Percentiles rank a stretch among this genome's conserved stretches.
Conservation (phyloP, 1,284 basidiomycete species). For the Trichosporon sp. region DNA sequence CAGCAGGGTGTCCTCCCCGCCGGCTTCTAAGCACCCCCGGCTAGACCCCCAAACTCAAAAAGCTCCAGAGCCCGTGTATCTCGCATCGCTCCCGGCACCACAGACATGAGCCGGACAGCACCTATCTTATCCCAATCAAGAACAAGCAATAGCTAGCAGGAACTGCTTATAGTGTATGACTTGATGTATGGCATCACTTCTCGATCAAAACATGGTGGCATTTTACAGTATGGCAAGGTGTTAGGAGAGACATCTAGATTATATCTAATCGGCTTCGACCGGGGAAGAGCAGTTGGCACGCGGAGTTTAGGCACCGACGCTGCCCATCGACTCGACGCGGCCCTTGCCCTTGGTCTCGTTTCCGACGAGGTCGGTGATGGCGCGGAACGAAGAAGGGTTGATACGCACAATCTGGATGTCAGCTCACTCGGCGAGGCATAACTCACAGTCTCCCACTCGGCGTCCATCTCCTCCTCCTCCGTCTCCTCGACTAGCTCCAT, state of each 20-base stretch:
- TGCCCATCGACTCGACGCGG: constrained; percentile 71
- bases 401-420: constrained; percentile 75
- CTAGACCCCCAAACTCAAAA: neutral
- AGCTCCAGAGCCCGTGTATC: neutral
- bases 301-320: constrained; percentile 34
- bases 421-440: neutral
- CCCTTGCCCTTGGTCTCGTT: constrained; percentile 81
- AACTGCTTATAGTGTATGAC: constrained; percentile 17
- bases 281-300: neutral
- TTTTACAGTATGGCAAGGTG: constrained; percentile 9
- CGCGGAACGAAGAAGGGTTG: constrained; percentile 86
- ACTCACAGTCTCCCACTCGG: constrained; percentile 84
- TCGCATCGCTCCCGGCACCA: constrained; percentile 7
- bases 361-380: constrained; percentile 85
- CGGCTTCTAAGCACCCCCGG: constrained; percentile 30
- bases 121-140: constrained; percentile 18
- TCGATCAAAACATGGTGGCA: constrained; percentile 1
- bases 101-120: constrained; percentile 8
- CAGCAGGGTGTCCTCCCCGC: constrained; percentile 28
- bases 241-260: neutral
- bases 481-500: constrained; percentile 75
- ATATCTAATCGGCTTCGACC: constrained; percentile 1
- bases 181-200: constrained; percentile 20
- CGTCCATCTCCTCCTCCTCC: constrained; percentile 77
- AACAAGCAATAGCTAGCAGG: constrained; percentile 20